Evolutionary conservation across 805 yeast genomes (phyloP).

Genomic region (Wickerhamiella cacticola): DNA sequence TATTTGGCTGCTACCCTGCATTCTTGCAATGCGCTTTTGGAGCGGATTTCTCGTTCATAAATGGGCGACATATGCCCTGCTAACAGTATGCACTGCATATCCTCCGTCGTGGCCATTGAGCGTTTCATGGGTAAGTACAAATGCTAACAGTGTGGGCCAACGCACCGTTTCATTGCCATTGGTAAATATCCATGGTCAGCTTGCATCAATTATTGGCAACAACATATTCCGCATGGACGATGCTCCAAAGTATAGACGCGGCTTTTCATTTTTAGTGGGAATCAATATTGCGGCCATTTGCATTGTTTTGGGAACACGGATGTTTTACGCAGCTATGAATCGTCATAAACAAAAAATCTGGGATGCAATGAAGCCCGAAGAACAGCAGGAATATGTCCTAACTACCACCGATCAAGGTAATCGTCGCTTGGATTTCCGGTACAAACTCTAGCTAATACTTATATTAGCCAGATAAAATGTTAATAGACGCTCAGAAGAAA

Average conservation of each 20-base stretch:
- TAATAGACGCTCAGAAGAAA: too few relatives aligned
- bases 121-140: constrained; percentile 43
- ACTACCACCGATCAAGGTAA: constrained; percentile 44
- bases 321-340: constrained; percentile 29
- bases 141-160: constrained; percentile 49
- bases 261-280: constrained; percentile 34
- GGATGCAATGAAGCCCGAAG: constrained; percentile 39
- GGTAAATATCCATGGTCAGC: constrained; percentile 53
- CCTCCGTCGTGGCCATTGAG: constrained; percentile 23
- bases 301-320: constrained; percentile 21
- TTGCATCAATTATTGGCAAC: constrained; percentile 41
- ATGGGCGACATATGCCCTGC: constrained; percentile 27
- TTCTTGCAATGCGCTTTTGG: constrained; percentile 22
- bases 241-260: constrained; percentile 47
- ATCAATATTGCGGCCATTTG: constrained; percentile 20
- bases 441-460: constrained; percentile 19
- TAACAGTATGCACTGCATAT: constrained; percentile 23
- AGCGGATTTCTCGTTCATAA: constrained; percentile 17
- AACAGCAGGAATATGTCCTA: constrained; percentile 37
- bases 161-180: constrained; percentile 55
- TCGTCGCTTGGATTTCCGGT: constrained; percentile 43
- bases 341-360: constrained; percentile 35
- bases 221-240: constrained; percentile 49
- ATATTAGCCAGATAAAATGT: too few relatives aligned
- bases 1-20: constrained; percentile 18